Evolutionary conservation across 2,329 filamentous ascomycete genomes (phyloP).

Genomic region (Dryadomyces quercus-mongolicae): DNA sequence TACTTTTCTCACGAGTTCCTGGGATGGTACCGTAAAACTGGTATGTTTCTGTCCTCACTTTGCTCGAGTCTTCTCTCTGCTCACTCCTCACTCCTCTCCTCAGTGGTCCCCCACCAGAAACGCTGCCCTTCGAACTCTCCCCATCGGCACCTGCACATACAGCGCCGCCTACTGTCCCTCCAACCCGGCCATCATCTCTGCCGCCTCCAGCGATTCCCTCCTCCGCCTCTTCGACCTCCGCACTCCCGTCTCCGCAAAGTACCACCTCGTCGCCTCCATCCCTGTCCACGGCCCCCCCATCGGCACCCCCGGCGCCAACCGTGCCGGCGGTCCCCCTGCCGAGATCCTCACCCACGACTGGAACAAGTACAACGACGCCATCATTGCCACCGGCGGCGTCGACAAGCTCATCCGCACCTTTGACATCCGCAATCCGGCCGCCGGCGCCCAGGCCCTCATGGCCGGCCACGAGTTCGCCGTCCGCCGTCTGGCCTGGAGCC

Average conservation of each 20-base stretch:
- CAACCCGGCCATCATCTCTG: constrained; percentile 72
- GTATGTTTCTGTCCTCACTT: constrained; percentile 27
- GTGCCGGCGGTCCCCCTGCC: constrained; percentile 42
- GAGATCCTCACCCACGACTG: constrained; percentile 94
- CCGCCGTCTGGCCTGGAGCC: constrained; percentile 77
- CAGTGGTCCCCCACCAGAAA: constrained; percentile 74
- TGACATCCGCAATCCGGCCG: constrained; percentile 66
- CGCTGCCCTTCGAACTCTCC: constrained; percentile 70
- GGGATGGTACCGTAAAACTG: constrained; percentile 93
- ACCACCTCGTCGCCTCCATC: constrained; percentile 73
- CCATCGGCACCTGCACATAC: constrained; percentile 90
- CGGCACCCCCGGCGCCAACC: constrained; percentile 17
- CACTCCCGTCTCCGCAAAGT: constrained; percentile 72
- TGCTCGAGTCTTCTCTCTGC: not conserved
- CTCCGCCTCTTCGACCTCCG: constrained; percentile 86
- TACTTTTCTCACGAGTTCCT: constrained; percentile 80
- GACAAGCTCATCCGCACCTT: constrained; percentile 82
- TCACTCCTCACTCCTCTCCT: not conserved
- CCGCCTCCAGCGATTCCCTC: constrained; percentile 80
- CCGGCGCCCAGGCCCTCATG: constrained; percentile 62
- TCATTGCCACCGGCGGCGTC: constrained; percentile 81
- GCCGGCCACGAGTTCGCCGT: constrained; percentile 87
- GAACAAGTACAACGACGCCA: constrained; percentile 89
- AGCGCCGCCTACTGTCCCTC: constrained; percentile 83
- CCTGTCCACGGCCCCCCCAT: constrained; percentile 59